Percentiles rank a stretch among this genome's conserved stretches.
phyloP scores from a whole-genome alignment of 73 alveolate genomes.

The Blepharisma stoltei region DNA sequence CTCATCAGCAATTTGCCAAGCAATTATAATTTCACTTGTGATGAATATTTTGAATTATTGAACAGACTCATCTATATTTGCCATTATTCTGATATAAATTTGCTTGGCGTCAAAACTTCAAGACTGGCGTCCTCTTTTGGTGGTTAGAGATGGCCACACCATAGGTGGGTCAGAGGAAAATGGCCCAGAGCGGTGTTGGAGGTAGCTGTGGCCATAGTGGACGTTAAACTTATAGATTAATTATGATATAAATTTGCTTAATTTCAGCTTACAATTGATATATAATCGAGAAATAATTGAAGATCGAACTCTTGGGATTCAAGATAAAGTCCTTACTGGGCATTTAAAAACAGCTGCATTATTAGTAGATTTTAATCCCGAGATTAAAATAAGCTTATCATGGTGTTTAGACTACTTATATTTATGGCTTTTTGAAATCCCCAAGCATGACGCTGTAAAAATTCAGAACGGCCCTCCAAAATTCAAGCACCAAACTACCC shows the following conservation, averaged over 20 bases:
- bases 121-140: no score
- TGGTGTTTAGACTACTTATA: background rate
- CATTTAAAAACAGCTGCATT: constrained; percentile 41
- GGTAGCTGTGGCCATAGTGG: no score
- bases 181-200: no score
- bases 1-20: background rate
- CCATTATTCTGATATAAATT: background rate
- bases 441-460: background rate
- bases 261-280: constrained; percentile 35
- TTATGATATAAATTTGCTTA: constrained; percentile 24
- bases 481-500: background rate
- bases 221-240: no score
- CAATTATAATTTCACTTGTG: background rate
- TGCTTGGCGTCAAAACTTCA: no score
- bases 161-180: no score
- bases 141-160: no score
- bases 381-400: background rate
- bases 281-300: constrained; percentile 45
- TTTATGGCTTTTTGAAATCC: background rate
- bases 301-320: constrained; percentile 42
- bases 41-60: constrained; percentile 28
- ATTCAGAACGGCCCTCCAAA: constrained; percentile 2
- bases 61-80: background rate
- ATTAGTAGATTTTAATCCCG: constrained; percentile 40
- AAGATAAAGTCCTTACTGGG: constrained; percentile 63